Evolutionary conservation across 2,329 filamentous ascomycete species (phyloP), one percentile per base, ranked within the genome.

Genomic region (Helicocarpus griseus): DNA sequence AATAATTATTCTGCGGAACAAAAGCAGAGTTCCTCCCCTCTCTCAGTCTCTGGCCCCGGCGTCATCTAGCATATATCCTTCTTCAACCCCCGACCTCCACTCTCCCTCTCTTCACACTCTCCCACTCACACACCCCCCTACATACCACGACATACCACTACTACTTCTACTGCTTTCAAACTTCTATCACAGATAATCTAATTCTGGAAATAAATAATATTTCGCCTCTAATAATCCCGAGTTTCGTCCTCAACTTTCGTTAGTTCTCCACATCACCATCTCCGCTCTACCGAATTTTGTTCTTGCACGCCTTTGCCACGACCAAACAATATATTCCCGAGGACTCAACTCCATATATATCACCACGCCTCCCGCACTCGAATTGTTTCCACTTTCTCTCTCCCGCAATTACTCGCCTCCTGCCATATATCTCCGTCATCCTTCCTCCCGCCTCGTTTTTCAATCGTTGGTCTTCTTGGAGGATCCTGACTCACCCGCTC

Each of bases 1-100:
- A 2, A 3, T n/a, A n/a, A n/a, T n/a, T n/a, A n/a, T n/a, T 17
- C 47, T 50, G 39, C 41, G 48, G 48, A 50, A 50, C 38, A 50
- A 44, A 50, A 44, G 14, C 22, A 33, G 6, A 14, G 17, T 9
- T 43, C 36, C 39, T 36, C 28, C 38, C 48, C 47, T 17, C 17
- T 38, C 28, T 28, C 22, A 7, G 14, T 35, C n/a, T n/a, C n/a
- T n/a, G n/a, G n/a, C n/a, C n/a, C n/a, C n/a, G n/a, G n/a, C 38
- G 35, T 49, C 38, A 29, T 45, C 31, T 38, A 39, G 26, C 48
- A 50, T 51, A 46, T 51, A n/a, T 46, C 13, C 38, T 17, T 26
- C n/a, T 49, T 22, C n/a, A 33, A 17, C 26, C 29, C 29, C 7
- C 3, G 29, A 7, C 29, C 29, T 49, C 22, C 21, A 11, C 31